Conservation (phyloP, 768 basidiomycete genomes). For the Gloeophyllum trabeum region DNA sequence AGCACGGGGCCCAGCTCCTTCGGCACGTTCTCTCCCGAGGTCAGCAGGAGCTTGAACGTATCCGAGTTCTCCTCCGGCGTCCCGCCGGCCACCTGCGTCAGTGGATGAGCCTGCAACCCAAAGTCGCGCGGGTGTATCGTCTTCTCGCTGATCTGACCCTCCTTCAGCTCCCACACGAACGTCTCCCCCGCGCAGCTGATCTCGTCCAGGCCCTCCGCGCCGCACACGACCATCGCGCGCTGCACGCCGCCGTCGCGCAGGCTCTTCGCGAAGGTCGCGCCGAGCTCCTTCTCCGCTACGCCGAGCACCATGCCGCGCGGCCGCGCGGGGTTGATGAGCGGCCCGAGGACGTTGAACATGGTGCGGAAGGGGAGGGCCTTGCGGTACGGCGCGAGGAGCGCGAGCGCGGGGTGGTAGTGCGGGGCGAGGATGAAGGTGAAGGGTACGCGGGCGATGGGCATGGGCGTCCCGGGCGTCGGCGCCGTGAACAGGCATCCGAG, state of each 20-base stretch:
- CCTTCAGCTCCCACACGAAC: slow-evolving; percentile 68
- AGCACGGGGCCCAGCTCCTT: slow-evolving; percentile 48
- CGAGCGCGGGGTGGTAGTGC: slow-evolving; percentile 85
- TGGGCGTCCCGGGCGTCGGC: slow-evolving; percentile 41
- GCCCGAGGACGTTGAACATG: slow-evolving; percentile 92
- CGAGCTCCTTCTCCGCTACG: slow-evolving; percentile 74
- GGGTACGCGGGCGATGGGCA: slow-evolving; percentile 50
- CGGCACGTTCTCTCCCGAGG: slow-evolving; percentile 43
- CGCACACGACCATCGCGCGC: slow-evolving; percentile 88
- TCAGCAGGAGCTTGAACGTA: slow-evolving; percentile 56
- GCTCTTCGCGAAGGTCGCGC: slow-evolving; percentile 69
- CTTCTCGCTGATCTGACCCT: slow-evolving; percentile 52
- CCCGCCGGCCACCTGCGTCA: slow-evolving; percentile 60
- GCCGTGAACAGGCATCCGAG: slow-evolving; percentile 68
- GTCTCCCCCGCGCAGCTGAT: slow-evolving; percentile 92
- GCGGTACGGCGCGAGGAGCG: slow-evolving; percentile 72
- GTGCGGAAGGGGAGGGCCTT: slow-evolving; percentile 88
- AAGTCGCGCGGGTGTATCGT: slow-evolving; percentile 66
- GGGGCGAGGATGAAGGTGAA: slow-evolving; percentile 93
- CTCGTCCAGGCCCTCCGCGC: slow-evolving; percentile 86
- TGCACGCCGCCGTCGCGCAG: slow-evolving; percentile 64
- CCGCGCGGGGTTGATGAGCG: slow-evolving; percentile 82
- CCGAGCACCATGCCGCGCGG: slow-evolving; percentile 89
- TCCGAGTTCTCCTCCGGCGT: slow-evolving; percentile 73
- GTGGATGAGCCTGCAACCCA: slow-evolving; percentile 61